Evolutionary conservation across 2,329 filamentous ascomycete species (phyloP), one percentile per base, ranked within the genome.

Genomic region (Zymoseptoria tritici): DNA sequence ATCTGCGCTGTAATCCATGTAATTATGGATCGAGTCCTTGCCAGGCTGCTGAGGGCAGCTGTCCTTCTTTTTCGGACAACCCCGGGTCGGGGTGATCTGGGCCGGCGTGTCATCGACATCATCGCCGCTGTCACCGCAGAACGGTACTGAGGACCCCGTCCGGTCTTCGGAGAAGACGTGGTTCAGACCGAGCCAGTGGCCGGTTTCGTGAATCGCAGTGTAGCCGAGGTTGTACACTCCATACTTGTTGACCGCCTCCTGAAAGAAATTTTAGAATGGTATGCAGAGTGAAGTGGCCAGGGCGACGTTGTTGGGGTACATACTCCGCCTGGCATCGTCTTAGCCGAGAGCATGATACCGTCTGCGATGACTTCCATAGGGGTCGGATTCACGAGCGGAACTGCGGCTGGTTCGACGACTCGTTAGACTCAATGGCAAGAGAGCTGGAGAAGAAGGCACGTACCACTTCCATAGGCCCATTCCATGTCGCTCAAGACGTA

Each of bases 1-100:
- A 55, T 64, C 62, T 7, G 57, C 36, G 42, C 52, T 58, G 49
- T 64, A 77, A 60, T 76, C 81, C 80, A 83, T 83, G 64, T 78
- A 83, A 65, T 83, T 81, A 59, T 80, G 77, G 54, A 83, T 78
- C 7, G 78, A 74, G 68, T 83, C 81, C 21, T 73, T n/a, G 0
- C 77, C 78, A 21, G 72, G 68, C 22, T 71, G 70, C 29, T 67
- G 68, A 0, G 78, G 77, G 64, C 80, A 83, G 7, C 74, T 79
- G 63, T 79, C 73, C 68, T 81, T 80, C 16, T 53, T 52, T 2
- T 62, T 64, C 1, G 80, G 81, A 67, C 81, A 83, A 1, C 79
- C 79, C 57, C 76, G 74, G 9, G 80, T 83, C 6, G 67, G 73
- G 9, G 73, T 74, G 11, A 54, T 29, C 9, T 61, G 59, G 5